Base-by-base conservation (phyloP, 2,329 filamentous ascomycete genomes). In the Hysterium pulicare region DNA sequence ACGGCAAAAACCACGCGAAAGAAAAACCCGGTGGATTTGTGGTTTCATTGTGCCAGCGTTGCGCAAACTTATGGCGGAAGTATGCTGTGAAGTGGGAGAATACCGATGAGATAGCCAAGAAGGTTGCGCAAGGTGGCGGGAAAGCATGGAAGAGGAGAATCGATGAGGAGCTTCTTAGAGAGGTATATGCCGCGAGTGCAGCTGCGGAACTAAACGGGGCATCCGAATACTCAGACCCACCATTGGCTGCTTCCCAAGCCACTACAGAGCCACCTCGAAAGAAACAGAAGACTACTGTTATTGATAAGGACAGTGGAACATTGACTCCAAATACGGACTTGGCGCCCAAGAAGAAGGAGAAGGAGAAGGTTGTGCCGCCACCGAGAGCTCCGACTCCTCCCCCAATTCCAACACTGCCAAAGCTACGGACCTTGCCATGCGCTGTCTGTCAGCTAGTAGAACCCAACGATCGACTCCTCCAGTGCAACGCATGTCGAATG, bases 61-160 rank as follows among this genome's bases (percentile, higher is more conserved):
- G 93, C 61, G 90, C 90, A 20, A 84, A 93, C 57, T 74, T 98
- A 7, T 98, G 93, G 93, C 84, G 93, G 38, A 87, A 91, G 51
- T 98, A 98, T 66, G 91, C 86, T 13, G 89, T 98, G 48, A 88
- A 94, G 53, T 98, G 89, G 83, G 93, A 97, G 66, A 88, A 95
- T 52, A 79, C 90, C 11, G 93, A 97, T 32, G 91, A 97, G 57
- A 80, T 95, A 28, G 81, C 84, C 30, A 95, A 90, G 71, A 95
- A 95, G 70, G 83, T 94, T 32, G 81, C 84, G 1, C 82, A 86
- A 50, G 81, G 83, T 34, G 87, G 89, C 33, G 86, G 87, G 34
- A 84, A 88, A 54, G 85, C 87, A 4, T 90, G 84, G 82, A 94
- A 93, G 70, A 82, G 87, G 45, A 87, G 86, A 61, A 84, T 95